Evolutionary conservation across 257 asterid genomes (phyloP), one percentile per base, ranked within the genome.

Genomic region (Nicotiana otophora): DNA sequence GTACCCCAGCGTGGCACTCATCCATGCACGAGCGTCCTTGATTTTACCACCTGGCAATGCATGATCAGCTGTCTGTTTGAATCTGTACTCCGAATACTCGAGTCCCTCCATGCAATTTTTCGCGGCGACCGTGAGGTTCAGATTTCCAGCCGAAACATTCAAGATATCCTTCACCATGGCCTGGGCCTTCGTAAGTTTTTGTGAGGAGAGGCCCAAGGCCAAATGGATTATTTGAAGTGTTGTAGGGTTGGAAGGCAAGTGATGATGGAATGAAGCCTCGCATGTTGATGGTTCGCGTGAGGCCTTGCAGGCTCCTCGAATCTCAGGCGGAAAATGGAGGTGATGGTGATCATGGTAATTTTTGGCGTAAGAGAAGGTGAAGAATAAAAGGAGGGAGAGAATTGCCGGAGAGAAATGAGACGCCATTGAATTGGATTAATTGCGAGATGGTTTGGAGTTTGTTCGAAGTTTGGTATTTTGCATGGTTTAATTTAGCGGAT

Each of bases 21-120:
- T 78, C 98, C 97, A 91, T 34, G 95, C 94, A 20, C 98, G 97
- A 4, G 93, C 88, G 64, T 92, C 94, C 87, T 92, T 93, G 2
- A 84, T 34, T 19, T 30, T n/a, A 2, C 42, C 62, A 26, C 86
- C 86, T 5, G 83, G 9, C 10, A 83, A 28, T 65, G 89, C 76
- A 3, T 90, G 86, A 1, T 14, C 82, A 63, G 19, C 83, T 20
- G 85, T 84, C 16, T 46, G 76, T 11, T 68, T 62, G 6, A 86
- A 83, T 65, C 98, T 88, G 69, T 91, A 74, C 7, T 81, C 84
- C 30, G 93, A 87, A 80, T 87, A 89, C 7, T 60, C 55, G 1
- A 93, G 83, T 48, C 83, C 36, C 46, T 93, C 94, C 26, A 91
- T 72, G 83, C 97, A 90, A 20, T 81, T 82, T 1, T 20, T 80